phyloP scores from a whole-genome alignment of 495 filamentous ascomycete genomes.

The Penicillium steckii region DNA sequence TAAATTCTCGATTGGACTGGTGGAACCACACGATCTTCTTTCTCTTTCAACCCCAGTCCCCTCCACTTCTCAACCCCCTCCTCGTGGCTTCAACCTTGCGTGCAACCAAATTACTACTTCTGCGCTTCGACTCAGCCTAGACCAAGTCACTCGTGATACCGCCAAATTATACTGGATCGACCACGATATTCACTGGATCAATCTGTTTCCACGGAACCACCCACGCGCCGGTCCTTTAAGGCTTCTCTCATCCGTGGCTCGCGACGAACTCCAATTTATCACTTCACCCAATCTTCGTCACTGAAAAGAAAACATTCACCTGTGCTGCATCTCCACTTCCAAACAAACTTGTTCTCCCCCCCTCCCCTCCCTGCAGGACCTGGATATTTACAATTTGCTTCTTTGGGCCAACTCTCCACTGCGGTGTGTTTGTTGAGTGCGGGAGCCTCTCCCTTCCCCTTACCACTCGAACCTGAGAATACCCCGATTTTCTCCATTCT shows the following conservation, averaged over 20 bases:
- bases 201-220: constrained; percentile 16
- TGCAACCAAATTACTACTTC: neutral
- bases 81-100: constrained; percentile 9
- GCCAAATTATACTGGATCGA: too few species aligned
- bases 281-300: neutral
- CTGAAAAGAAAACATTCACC: neutral
- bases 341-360: too few species aligned
- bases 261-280: constrained; percentile 6
- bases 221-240: constrained; percentile 12
- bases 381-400: constrained; percentile 41
- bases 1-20: neutral
- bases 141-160: neutral
- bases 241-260: constrained; percentile 23
- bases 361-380: constrained; percentile 18
- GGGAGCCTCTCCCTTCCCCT: constrained; percentile 11
- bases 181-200: neutral
- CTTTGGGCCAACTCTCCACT: constrained; percentile 28
- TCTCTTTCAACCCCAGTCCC: too few species aligned
- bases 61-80: constrained; percentile 15
- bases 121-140: constrained; percentile 4
- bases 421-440: too few species aligned
- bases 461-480: too few species aligned
- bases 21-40: constrained; percentile 14
- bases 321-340: neutral
- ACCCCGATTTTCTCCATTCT: constrained; percentile 6